Conservation (phyloP, 768 basidiomycete genomes). For the Rhodosporidiobolus odoratus region DNA sequence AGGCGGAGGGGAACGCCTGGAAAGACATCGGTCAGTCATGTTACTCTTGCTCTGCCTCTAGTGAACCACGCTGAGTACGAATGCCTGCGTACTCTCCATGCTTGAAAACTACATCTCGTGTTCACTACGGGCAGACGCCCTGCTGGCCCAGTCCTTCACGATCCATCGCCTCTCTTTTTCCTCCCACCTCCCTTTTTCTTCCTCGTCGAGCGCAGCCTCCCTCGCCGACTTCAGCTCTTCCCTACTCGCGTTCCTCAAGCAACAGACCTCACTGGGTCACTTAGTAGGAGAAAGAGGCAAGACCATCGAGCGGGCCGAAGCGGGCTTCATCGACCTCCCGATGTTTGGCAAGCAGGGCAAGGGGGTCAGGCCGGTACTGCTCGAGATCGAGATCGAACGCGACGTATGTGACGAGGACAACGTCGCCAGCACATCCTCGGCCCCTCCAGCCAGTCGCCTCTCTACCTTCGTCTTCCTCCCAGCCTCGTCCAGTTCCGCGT, state of each 20-base stretch:
- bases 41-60: not conserved
- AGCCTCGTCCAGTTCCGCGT: not conserved
- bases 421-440: not conserved
- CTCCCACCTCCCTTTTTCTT: not conserved
- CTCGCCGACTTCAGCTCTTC: not conserved
- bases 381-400: constrained; percentile 13
- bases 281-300: not conserved
- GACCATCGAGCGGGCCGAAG: constrained; percentile 1
- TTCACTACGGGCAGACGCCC: constrained; percentile 1
- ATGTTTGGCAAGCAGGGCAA: not conserved
- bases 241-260: not conserved
- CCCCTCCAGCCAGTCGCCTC: not conserved
- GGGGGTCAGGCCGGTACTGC: not conserved
- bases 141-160: not conserved
- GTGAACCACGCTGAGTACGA: not conserved
- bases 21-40: not conserved
- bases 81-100: not conserved
- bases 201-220: not conserved
- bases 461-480: constrained; percentile 10
- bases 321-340: constrained; percentile 1
- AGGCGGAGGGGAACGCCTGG: not conserved
- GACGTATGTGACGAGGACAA: not conserved
- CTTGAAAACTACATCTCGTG: not conserved
- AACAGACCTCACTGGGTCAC: not conserved
- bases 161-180: not conserved